Percentiles rank a stretch among this genome's conserved stretches.
Evolutionary conservation across 768 basidiomycete genomes (phyloP).

Genomic region (Lactarius pseudohatsudake): DNA sequence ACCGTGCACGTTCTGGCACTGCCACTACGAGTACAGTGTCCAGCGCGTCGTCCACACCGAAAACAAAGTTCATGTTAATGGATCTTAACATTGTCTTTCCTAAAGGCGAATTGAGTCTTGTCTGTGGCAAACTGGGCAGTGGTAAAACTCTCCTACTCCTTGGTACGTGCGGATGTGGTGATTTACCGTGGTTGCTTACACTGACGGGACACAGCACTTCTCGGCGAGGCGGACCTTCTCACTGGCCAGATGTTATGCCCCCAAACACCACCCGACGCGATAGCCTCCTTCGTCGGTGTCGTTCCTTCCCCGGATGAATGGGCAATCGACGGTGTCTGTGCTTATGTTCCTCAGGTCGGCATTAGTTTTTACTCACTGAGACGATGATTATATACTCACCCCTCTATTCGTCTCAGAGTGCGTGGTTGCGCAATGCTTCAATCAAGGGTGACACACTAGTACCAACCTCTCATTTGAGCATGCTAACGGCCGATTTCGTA

Average conservation of each 20-base stretch:
- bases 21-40: slow-evolving; percentile 44
- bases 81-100: slow-evolving; percentile 81
- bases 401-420: slow-evolving; percentile 34
- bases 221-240: slow-evolving; percentile 86
- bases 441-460: slow-evolving; percentile 45
- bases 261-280: slow-evolving; percentile 76
- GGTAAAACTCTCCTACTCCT: slow-evolving; percentile 87
- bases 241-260: slow-evolving; percentile 82
- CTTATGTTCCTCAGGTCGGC: slow-evolving; percentile 79
- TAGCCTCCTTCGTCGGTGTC: slow-evolving; percentile 57
- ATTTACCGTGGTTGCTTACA: not conserved
- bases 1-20: slow-evolving; percentile 44
- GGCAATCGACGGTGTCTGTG: slow-evolving; percentile 76
- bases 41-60: slow-evolving; percentile 69
- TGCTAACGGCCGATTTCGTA: slow-evolving; percentile 26
- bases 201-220: slow-evolving; percentile 50
- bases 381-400: slow-evolving; percentile 13
- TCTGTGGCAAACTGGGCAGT: slow-evolving; percentile 87
- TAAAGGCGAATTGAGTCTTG: slow-evolving; percentile 69
- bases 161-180: slow-evolving; percentile 38
- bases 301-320: slow-evolving; percentile 57
- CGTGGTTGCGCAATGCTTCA: slow-evolving; percentile 76
- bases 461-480: not conserved
- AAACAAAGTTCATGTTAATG: slow-evolving; percentile 74
- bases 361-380: slow-evolving; percentile 28